Evolutionary conservation across 1,139 yeast genomes (phyloP).

Genomic region (Scheffersomyces lignicola): DNA sequence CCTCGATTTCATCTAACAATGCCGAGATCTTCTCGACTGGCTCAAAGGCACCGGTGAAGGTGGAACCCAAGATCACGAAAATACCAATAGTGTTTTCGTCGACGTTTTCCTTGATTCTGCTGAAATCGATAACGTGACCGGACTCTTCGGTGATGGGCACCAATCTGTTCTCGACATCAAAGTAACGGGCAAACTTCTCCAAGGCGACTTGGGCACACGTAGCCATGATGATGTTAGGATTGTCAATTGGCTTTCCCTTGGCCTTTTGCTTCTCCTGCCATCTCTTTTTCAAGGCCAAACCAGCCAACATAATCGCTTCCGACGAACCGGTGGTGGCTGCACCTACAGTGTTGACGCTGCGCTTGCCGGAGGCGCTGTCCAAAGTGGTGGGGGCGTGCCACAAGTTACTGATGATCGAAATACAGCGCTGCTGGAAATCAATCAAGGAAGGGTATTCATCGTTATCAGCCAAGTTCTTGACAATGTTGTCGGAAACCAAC

Average conservation of each 20-base stretch:
- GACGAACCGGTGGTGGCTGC: slow-evolving; percentile 94
- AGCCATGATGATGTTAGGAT: slow-evolving; percentile 93
- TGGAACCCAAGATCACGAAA: slow-evolving; percentile 85
- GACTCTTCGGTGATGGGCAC: slow-evolving; percentile 62
- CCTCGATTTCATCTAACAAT: slow-evolving; percentile 66
- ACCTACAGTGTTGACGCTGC: slow-evolving; percentile 58
- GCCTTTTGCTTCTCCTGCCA: slow-evolving; percentile 74
- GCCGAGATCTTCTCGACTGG: slow-evolving; percentile 62
- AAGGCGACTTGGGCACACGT: slow-evolving; percentile 91
- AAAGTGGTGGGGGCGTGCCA: slow-evolving; percentile 69
- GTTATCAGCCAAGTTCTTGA: slow-evolving; percentile 88
- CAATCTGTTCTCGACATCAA: slow-evolving; percentile 84
- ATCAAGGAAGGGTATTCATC: slow-evolving; percentile 90
- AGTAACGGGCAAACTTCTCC: slow-evolving; percentile 91
- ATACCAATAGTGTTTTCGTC: slow-evolving; percentile 95
- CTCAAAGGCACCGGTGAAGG: slow-evolving; percentile 92
- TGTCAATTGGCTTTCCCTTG: slow-evolving; percentile 56
- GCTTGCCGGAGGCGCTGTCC: slow-evolving; percentile 27
- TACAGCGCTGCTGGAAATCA: slow-evolving; percentile 78
- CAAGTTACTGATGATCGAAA: slow-evolving; percentile 71
- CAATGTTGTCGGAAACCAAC: slow-evolving; percentile 66
- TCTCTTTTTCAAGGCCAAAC: slow-evolving; percentile 83
- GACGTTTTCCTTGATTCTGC: slow-evolving; percentile 57
- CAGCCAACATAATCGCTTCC: slow-evolving; percentile 92
- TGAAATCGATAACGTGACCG: slow-evolving; percentile 64